phyloP scores from a whole-genome alignment of 345 rosid genomes.

The Hypericum androsaemum region DNA sequence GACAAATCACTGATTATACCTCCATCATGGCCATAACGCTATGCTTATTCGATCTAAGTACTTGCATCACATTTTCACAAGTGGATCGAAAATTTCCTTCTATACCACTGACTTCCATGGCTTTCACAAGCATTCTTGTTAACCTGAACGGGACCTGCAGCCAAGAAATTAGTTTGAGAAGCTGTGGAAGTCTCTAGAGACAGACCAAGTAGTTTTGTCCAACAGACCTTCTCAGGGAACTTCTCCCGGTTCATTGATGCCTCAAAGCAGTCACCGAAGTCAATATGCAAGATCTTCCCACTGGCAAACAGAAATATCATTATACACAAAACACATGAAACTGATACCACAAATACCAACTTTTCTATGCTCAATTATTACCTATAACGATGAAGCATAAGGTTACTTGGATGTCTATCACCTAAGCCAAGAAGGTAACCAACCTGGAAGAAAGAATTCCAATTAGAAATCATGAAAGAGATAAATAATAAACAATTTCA shows the following conservation, averaged over 20 bases:
- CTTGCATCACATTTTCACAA: slow-evolving; percentile 96
- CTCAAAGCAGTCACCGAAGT: slow-evolving; percentile 98
- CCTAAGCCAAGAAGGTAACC: slow-evolving; percentile 99
- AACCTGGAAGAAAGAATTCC: slow-evolving; percentile 39
- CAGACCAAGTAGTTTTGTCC: background rate
- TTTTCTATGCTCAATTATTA: slow-evolving; percentile 18
- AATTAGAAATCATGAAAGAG: background rate
- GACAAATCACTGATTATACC: slow-evolving; percentile 24
- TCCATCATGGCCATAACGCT: slow-evolving; percentile 99
- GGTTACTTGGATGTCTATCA: slow-evolving; percentile 98
- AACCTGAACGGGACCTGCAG: slow-evolving; percentile 87
- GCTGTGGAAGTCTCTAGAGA: background rate
- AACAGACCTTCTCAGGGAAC: slow-evolving; percentile 85
- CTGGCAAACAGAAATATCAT: slow-evolving; percentile 35
- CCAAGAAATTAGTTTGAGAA: slow-evolving; percentile 7
- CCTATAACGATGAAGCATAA: slow-evolving; percentile 91
- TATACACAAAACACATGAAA: background rate
- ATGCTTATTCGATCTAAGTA: slow-evolving; percentile 77
- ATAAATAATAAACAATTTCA: too few species aligned
- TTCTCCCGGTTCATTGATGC: slow-evolving; percentile 98
- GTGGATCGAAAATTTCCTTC: slow-evolving; percentile 94
- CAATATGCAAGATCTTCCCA: slow-evolving; percentile 96
- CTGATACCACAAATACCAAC: background rate
- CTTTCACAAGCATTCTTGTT: slow-evolving; percentile 99
- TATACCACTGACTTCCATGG: slow-evolving; percentile 98